These are phyloP conservation scores for Penicillium polonicum DNA, from an alignment of 2,329 filamentous ascomycete genomes.

Conservation along the genomic window DNA sequence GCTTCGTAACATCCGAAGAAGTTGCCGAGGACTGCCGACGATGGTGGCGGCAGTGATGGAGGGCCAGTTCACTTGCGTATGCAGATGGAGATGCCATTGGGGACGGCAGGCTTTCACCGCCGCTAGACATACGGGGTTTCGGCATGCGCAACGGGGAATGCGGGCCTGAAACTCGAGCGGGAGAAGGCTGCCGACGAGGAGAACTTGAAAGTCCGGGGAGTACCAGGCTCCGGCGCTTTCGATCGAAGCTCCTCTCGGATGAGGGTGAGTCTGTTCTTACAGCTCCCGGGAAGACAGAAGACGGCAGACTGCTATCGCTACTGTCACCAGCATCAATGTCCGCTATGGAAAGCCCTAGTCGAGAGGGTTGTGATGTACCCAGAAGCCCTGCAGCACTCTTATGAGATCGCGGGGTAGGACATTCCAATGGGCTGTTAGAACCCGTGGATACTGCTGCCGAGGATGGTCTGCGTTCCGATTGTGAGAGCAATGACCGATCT, in stretches of 20 bases:
- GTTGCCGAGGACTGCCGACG: slow-evolving; percentile 88
- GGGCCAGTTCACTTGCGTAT: slow-evolving; percentile 67
- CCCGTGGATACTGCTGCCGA: slow-evolving; percentile 72
- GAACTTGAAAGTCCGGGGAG: slow-evolving; percentile 72
- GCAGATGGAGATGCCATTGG: slow-evolving; percentile 89
- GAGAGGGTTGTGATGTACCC: slow-evolving; percentile 59
- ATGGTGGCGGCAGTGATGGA: slow-evolving; percentile 62
- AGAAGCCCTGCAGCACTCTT: slow-evolving; percentile 59
- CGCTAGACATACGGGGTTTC: slow-evolving; percentile 69
- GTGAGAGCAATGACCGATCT: slow-evolving; percentile 48
- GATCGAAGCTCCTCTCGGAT: slow-evolving; percentile 80
- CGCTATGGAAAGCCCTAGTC: slow-evolving; percentile 73
- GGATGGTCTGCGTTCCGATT: slow-evolving; percentile 49
- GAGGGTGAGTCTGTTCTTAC: slow-evolving; percentile 84
- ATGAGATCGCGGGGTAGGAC: slow-evolving; percentile 85
- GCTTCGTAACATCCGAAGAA: slow-evolving; percentile 66
- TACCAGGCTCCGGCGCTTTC: slow-evolving; percentile 83
- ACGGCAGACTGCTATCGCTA: slow-evolving; percentile 85
- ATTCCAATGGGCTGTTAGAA: slow-evolving; percentile 87
- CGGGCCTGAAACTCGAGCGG: slow-evolving; percentile 70
- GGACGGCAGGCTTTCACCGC: slow-evolving; percentile 62
- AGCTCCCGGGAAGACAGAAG: slow-evolving; percentile 70
- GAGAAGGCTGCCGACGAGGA: slow-evolving; percentile 83
- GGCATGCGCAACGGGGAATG: slow-evolving; percentile 83
- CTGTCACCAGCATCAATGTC: slow-evolving; percentile 79